Percentiles rank a stretch among this genome's conserved stretches.
Evolutionary conservation across 2,329 filamentous ascomycete species (phyloP).

Genomic region (Tolypocladium nubicola): DNA sequence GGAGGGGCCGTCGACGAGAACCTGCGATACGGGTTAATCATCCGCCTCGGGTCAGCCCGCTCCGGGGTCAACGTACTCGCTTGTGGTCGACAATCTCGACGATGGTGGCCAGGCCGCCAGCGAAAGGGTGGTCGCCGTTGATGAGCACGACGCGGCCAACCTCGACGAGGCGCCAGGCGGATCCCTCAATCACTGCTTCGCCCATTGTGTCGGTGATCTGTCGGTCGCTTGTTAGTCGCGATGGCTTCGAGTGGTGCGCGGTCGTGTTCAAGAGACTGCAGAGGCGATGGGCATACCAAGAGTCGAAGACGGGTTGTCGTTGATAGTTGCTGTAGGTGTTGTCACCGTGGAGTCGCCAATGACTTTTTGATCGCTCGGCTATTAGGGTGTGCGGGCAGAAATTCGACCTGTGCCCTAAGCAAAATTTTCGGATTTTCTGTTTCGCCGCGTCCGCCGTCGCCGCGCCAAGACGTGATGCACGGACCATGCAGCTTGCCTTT

Average conservation of each 20-base stretch:
- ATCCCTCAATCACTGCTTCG: conserved; percentile 71
- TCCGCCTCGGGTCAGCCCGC: not conserved
- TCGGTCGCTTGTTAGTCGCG: conserved; percentile 20
- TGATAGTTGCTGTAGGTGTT: conserved; percentile 25
- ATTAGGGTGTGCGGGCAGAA: conserved; percentile 28
- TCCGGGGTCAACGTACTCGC: conserved; percentile 66
- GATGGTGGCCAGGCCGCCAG: conserved; percentile 82
- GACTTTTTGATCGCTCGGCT: conserved; percentile 31
- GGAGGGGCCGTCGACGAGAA: conserved; percentile 90
- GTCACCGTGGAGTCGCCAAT: conserved; percentile 25
- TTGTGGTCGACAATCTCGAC: conserved; percentile 99
- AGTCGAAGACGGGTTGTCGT: conserved; percentile 27
- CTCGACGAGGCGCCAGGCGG: conserved; percentile 93
- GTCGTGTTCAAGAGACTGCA: conserved; percentile 7
- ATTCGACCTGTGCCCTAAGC: conserved; percentile 31
- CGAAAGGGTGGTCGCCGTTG: conserved; percentile 65
- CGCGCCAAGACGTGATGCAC: conserved; percentile 2
- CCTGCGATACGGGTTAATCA: conserved; percentile 40
- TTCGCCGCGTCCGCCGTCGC: conserved; percentile 11
- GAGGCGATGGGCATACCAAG: conserved; percentile 25
- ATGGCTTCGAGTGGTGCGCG: conserved; percentile 12
- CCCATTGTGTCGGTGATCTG: conserved; percentile 64
- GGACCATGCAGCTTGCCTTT: conserved; percentile 4
- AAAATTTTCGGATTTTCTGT: conserved; percentile 20
- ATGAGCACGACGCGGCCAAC: conserved; percentile 95